Conservation (phyloP, 495 filamentous ascomycete genomes). For the Hypoxylon lenormandii region DNA sequence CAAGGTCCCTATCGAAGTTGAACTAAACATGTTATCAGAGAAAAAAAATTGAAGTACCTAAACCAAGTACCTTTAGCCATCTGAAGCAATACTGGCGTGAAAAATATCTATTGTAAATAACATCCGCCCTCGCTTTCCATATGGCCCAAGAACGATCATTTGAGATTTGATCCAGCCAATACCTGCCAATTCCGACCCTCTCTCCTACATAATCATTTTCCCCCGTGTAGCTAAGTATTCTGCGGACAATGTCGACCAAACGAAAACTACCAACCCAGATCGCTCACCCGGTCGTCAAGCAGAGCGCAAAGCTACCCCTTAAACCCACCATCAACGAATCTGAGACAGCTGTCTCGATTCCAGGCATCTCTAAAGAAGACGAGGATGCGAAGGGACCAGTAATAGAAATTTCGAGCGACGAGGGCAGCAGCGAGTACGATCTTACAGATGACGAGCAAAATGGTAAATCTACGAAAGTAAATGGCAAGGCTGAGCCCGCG, state of each 20-base stretch:
- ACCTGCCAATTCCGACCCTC: neutral
- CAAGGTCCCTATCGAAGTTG: slow-evolving; percentile 32
- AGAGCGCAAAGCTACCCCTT: slow-evolving; percentile 68
- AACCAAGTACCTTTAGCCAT: slow-evolving; percentile 8
- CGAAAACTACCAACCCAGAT: slow-evolving; percentile 63
- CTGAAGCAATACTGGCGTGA: slow-evolving; percentile 12
- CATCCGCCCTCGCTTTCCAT: slow-evolving; percentile 1
- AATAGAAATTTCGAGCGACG: slow-evolving; percentile 70
- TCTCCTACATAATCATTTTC: neutral
- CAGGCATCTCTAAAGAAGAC: slow-evolving; percentile 43
- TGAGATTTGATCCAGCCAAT: neutral
- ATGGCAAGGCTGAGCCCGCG: slow-evolving; percentile 28
- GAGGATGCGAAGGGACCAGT: slow-evolving; percentile 51
- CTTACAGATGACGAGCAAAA: slow-evolving; percentile 53
- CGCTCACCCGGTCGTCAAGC: slow-evolving; percentile 65
- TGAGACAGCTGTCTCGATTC: slow-evolving; percentile 69
- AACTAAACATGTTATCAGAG: slow-evolving; percentile 9
- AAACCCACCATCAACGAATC: slow-evolving; percentile 80
- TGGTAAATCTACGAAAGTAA: slow-evolving; percentile 20
- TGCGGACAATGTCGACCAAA: slow-evolving; percentile 63
- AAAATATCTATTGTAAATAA: slow-evolving; percentile 21
- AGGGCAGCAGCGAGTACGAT: slow-evolving; percentile 57
- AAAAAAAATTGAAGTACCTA: slow-evolving; percentile 28
- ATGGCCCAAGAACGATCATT: neutral
- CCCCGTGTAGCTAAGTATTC: neutral